phyloP scores from a whole-genome alignment of 2,329 filamentous ascomycete species.

The Nannizziopsis barbatae region DNA sequence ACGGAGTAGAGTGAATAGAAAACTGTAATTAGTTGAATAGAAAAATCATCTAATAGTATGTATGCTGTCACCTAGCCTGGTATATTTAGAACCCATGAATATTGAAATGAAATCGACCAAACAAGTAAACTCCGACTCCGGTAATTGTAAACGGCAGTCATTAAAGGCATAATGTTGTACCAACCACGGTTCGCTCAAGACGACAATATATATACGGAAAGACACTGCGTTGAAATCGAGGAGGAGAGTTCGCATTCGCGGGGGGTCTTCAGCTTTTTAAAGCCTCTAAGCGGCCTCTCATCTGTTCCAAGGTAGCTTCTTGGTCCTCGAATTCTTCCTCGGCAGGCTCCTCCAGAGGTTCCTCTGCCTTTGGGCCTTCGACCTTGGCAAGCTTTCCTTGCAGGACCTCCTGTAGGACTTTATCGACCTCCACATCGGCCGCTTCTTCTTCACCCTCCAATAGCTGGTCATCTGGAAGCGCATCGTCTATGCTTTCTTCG shows the following conservation, averaged over 20 bases:
- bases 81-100: too few relatives aligned
- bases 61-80: too few relatives aligned
- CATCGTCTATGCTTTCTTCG: slow-evolving; percentile 91
- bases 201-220: not conserved
- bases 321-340: slow-evolving; percentile 72
- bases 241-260: not conserved
- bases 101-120: too few relatives aligned
- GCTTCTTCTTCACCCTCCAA: slow-evolving; percentile 62
- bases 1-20: too few relatives aligned
- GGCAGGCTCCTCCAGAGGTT: slow-evolving; percentile 41
- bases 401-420: slow-evolving; percentile 80
- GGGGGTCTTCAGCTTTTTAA: slow-evolving; percentile 58
- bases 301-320: slow-evolving; percentile 84
- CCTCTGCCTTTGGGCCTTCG: slow-evolving; percentile 33
- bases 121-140: too few relatives aligned
- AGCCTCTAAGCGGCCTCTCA: slow-evolving; percentile 83
- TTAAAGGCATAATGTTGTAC: too few relatives aligned
- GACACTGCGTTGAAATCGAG: not conserved
- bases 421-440: slow-evolving; percentile 78
- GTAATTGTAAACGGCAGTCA: too few relatives aligned
- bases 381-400: slow-evolving; percentile 66
- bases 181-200: not conserved
- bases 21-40: too few relatives aligned
- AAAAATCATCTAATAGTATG: too few relatives aligned
- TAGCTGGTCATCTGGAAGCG: slow-evolving; percentile 60